These are phyloP conservation scores for Citrus glauca DNA, from an alignment of 345 rosid species.

Conservation along the genomic window DNA sequence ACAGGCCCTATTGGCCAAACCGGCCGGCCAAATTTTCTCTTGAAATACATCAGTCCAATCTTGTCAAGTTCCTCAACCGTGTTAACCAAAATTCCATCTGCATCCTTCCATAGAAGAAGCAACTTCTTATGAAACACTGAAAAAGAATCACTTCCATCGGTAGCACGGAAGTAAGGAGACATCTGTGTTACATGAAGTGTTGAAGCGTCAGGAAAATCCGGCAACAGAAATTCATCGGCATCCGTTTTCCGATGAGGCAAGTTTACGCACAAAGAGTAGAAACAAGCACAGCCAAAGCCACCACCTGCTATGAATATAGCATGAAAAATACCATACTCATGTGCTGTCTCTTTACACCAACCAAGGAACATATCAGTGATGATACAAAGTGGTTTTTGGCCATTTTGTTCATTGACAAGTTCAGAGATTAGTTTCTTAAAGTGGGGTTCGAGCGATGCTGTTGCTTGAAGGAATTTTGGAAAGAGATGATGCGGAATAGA, in stretches of 20 bases:
- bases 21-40: slow-evolving; percentile 9
- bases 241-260: slow-evolving; percentile 10
- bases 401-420: slow-evolving; percentile 12
- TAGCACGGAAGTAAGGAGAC: no score
- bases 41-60: slow-evolving; percentile 23
- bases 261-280: slow-evolving; percentile 19
- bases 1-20: slow-evolving; percentile 32
- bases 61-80: slow-evolving; percentile 28
- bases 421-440: slow-evolving; percentile 23
- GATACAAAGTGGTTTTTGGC: slow-evolving; percentile 31
- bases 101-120: not conserved
- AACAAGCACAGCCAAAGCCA: slow-evolving; percentile 28
- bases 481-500: slow-evolving; percentile 36
- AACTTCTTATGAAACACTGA: not conserved
- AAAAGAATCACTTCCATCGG: no score
- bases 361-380: not conserved
- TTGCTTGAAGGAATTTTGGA: slow-evolving; percentile 30
- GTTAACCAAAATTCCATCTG: slow-evolving; percentile 29
- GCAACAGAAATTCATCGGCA: slow-evolving; percentile 12
- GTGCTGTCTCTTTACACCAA: slow-evolving; percentile 10
- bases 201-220: slow-evolving; percentile 24
- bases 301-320: slow-evolving; percentile 15
- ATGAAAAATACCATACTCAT: slow-evolving; percentile 23
- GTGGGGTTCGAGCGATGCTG: slow-evolving; percentile 25
- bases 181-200: slow-evolving; percentile 3